Evolutionary conservation across 805 yeast genomes (phyloP).

Genomic region (Cyberlindnera euphorbiae): DNA sequence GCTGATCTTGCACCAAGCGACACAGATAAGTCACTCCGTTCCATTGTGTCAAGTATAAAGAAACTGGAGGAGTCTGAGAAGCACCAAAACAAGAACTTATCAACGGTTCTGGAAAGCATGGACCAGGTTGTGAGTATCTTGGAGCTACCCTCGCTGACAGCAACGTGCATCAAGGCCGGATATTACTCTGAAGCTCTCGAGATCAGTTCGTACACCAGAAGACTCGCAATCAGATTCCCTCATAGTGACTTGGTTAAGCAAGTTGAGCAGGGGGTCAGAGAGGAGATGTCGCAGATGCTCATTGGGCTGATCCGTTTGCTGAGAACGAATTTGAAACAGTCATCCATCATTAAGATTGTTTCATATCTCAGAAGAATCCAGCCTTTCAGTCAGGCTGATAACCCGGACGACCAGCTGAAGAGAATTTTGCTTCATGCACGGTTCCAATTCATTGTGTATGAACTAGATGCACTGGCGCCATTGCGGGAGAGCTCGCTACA

Average conservation of each 20-base stretch:
- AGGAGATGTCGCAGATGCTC: conserved; percentile 62
- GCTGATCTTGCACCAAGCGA: conserved; percentile 19
- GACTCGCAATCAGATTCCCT: conserved; percentile 68
- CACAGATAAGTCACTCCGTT: conserved; percentile 28
- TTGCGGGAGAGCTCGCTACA: conserved; percentile 45
- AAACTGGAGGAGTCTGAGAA: conserved; percentile 13
- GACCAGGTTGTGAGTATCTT: conserved; percentile 72
- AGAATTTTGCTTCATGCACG: conserved; percentile 65
- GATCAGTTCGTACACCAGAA: conserved; percentile 65
- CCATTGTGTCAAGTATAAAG: conserved; percentile 21
- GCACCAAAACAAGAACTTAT: conserved; percentile 24
- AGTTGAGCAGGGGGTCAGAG: conserved; percentile 46
- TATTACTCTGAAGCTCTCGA: conserved; percentile 89
- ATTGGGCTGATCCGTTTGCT: conserved; percentile 63
- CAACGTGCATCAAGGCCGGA: conserved; percentile 81
- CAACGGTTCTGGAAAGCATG: conserved; percentile 50
- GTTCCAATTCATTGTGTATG: conserved; percentile 58
- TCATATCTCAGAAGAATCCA: conserved; percentile 70
- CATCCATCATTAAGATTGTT: conserved; percentile 72
- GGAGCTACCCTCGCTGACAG: conserved; percentile 78
- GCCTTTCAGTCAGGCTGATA: conserved; percentile 34
- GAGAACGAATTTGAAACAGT: conserved; percentile 71
- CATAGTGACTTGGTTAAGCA: conserved; percentile 45
- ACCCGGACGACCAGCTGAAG: conserved; percentile 35
- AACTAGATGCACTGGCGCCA: conserved; percentile 53